Conservation (phyloP, 768 basidiomycete genomes). For the Wakefieldia striispora region DNA sequence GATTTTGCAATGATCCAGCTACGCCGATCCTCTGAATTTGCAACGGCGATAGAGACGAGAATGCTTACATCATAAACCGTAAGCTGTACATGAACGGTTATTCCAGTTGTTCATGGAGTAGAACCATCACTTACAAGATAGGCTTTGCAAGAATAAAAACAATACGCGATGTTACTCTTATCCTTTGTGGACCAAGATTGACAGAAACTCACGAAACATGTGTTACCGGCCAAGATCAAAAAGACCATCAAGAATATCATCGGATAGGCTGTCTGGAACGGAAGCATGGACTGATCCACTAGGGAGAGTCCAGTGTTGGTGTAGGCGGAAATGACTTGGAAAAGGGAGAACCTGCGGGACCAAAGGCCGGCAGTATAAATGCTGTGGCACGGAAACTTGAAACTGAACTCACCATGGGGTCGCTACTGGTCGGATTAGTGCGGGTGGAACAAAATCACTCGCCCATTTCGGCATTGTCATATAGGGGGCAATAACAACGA, state of each 20-base stretch:
- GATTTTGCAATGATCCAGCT: constrained; percentile 76
- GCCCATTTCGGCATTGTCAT: constrained; percentile 62
- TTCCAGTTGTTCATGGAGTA: neutral
- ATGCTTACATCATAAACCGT: constrained; percentile 77
- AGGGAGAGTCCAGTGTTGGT: constrained; percentile 88
- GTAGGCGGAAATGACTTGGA: constrained; percentile 84
- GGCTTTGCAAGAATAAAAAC: constrained; percentile 48
- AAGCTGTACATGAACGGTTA: constrained; percentile 43
- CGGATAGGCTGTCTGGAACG: constrained; percentile 82
- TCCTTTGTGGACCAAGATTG: neutral
- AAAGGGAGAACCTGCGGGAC: constrained; percentile 69
- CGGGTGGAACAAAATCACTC: constrained; percentile 56
- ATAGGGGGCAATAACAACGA: constrained; percentile 79
- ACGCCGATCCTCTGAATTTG: constrained; percentile 7
- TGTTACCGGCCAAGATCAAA: constrained; percentile 89
- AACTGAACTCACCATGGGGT: constrained; percentile 57
- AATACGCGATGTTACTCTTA: neutral
- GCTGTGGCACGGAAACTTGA: neutral
- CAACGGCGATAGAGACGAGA: neutral
- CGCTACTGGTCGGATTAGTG: constrained; percentile 51
- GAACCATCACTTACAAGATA: constrained; percentile 63
- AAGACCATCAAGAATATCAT: constrained; percentile 73
- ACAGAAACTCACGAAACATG: constrained; percentile 72
- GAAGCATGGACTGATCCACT: constrained; percentile 87
- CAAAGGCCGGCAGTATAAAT: neutral